These are phyloP conservation scores for Alternaria dauci DNA, from an alignment of 2,329 filamentous ascomycete species.

Conservation along the genomic window DNA sequence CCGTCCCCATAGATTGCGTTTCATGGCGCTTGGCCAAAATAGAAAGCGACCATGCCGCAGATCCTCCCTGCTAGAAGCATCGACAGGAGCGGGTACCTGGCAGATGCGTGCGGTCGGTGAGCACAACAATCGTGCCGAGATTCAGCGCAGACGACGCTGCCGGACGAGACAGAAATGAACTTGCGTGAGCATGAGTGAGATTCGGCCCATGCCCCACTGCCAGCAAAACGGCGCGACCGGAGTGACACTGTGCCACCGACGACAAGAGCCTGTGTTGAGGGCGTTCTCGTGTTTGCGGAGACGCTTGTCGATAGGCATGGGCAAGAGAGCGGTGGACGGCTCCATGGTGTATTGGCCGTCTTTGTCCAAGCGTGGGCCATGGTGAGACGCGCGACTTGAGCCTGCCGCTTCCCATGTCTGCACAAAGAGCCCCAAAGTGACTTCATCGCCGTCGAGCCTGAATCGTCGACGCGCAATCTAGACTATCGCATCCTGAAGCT, in stretches of 20 bases:
- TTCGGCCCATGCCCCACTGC: slow-evolving; percentile 3
- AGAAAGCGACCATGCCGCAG: slow-evolving; percentile 38
- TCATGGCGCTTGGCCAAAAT: slow-evolving; percentile 46
- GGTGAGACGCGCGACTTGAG: slow-evolving; percentile 14
- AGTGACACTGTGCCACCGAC: slow-evolving; percentile 4
- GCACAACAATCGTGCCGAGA: slow-evolving; percentile 22
- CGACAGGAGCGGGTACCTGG: slow-evolving; percentile 41
- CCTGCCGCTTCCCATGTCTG: slow-evolving; percentile 20
- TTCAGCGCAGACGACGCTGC: slow-evolving; percentile 4
- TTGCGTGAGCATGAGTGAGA: background rate
- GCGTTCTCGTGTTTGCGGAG: slow-evolving; percentile 10
- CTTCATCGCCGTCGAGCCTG: slow-evolving; percentile 15
- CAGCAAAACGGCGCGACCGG: slow-evolving; percentile 1
- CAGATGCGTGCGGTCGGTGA: slow-evolving; percentile 23
- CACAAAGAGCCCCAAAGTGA: slow-evolving; percentile 18
- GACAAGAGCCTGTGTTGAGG: slow-evolving; percentile 3
- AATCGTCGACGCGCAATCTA: slow-evolving; percentile 13
- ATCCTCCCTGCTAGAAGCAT: slow-evolving; percentile 43
- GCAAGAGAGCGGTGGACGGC: slow-evolving; percentile 8
- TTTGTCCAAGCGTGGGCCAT: slow-evolving; percentile 14
- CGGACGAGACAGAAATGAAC: slow-evolving; percentile 6
- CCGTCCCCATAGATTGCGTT: slow-evolving; percentile 40
- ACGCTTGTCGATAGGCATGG: slow-evolving; percentile 16
- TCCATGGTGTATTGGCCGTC: slow-evolving; percentile 13
- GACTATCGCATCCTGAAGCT: slow-evolving; percentile 3